phyloP scores from a whole-genome alignment of 441 rosid genomes.

The Jatropha podagrica region DNA sequence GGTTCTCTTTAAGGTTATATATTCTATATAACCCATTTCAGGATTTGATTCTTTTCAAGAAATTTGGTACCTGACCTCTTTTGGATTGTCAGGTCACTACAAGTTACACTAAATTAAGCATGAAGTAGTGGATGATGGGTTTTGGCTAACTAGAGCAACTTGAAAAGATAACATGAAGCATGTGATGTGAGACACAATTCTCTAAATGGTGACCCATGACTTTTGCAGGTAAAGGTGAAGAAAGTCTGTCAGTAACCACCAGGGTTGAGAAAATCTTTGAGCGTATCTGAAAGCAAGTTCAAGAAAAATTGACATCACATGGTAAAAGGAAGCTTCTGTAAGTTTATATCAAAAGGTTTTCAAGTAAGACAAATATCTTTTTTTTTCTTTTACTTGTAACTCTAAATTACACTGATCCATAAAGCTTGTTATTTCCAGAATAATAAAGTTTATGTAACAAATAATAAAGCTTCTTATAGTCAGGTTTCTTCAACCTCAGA shows the following conservation, averaged over 20 bases:
- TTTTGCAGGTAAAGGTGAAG: constrained; percentile 6
- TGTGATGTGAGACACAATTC: background rate
- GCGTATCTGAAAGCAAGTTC: constrained; percentile 15
- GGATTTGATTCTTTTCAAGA: background rate
- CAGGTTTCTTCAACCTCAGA: background rate
- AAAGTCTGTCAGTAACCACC: constrained; percentile 13
- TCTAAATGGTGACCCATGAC: constrained; percentile 5
- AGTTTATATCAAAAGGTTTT: constrained; percentile 6
- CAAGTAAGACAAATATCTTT: background rate
- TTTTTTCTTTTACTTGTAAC: background rate
- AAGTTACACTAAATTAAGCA: background rate
- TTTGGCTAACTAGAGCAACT: background rate
- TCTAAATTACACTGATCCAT: background rate
- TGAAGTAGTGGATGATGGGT: constrained; percentile 7
- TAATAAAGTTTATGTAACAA: too few relatives aligned
- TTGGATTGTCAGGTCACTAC: background rate
- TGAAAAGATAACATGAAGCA: background rate
- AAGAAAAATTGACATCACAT: background rate
- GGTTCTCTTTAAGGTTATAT: background rate
- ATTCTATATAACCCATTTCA: background rate
- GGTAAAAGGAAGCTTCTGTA: background rate
- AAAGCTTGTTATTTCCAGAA: too few relatives aligned
- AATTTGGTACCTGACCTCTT: background rate
- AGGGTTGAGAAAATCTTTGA: background rate
- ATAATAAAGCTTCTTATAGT: too few relatives aligned